Evolutionary conservation across 2,329 filamentous ascomycete species (phyloP).

Genomic region (Aureobasidium namibiae): DNA sequence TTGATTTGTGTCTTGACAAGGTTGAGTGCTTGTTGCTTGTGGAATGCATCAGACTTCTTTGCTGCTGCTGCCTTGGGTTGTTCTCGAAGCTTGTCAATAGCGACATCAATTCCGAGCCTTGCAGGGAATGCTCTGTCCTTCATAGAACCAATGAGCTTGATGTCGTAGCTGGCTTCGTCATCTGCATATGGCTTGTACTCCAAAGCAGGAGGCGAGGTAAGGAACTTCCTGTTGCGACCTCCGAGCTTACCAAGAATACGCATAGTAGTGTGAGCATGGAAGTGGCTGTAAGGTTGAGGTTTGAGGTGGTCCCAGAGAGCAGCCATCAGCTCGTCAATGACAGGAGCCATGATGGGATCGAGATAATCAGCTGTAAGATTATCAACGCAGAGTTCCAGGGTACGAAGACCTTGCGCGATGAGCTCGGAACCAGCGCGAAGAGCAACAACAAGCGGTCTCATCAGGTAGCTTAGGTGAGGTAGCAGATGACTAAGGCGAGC

Average conservation of each 20-base stretch:
- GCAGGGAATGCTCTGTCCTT: slow-evolving; percentile 82
- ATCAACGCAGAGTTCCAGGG: slow-evolving; percentile 91
- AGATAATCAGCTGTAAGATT: slow-evolving; percentile 97
- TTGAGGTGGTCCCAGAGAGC: slow-evolving; percentile 92
- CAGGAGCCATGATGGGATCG: slow-evolving; percentile 97
- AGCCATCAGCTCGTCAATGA: slow-evolving; percentile 98
- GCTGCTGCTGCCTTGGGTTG: slow-evolving; percentile 53
- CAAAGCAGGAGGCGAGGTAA: slow-evolving; percentile 80
- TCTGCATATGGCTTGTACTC: slow-evolving; percentile 79
- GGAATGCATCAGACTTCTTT: slow-evolving; percentile 69
- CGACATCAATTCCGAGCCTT: slow-evolving; percentile 77
- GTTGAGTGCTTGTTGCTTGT: slow-evolving; percentile 88
- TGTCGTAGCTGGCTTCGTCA: slow-evolving; percentile 77
- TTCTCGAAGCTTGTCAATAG: slow-evolving; percentile 82
- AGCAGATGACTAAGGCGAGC: slow-evolving; percentile 88
- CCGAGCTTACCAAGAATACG: slow-evolving; percentile 93
- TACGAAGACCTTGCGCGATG: slow-evolving; percentile 87
- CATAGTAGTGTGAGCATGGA: slow-evolving; percentile 96
- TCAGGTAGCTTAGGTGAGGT: slow-evolving; percentile 90
- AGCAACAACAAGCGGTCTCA: slow-evolving; percentile 95
- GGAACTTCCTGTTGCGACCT: slow-evolving; percentile 88
- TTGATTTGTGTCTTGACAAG: slow-evolving; percentile 85
- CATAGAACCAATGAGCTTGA: slow-evolving; percentile 82
- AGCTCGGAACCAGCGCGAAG: slow-evolving; percentile 85
- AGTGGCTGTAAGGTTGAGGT: slow-evolving; percentile 91